Evolutionary conservation across 176 grass and related monocot genomes (phyloP).

Genomic region (Musa troglodytarum): DNA sequence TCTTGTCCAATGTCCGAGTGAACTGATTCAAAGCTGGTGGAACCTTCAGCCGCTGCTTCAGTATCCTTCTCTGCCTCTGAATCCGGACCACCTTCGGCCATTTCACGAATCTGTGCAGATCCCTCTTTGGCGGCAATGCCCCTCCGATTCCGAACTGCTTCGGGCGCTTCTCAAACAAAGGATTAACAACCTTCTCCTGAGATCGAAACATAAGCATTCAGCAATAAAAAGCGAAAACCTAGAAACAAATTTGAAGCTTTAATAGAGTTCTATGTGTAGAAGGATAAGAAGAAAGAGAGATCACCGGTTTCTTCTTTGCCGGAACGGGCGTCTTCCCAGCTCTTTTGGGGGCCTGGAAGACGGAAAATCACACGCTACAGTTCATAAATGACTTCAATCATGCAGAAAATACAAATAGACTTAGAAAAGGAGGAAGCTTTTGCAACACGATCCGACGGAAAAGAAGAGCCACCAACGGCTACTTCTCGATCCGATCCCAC

Average conservation of each 20-base stretch:
- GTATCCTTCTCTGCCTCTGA: conserved; percentile 4
- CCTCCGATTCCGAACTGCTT: conserved; percentile 12
- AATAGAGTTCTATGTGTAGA: too few relatives aligned
- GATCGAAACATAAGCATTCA: background rate
- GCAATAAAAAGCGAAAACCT: background rate
- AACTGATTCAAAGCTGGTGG: conserved; percentile 6
- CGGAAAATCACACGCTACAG: background rate
- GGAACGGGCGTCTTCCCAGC: background rate
- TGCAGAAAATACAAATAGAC: background rate
- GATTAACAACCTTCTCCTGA: conserved; percentile 13
- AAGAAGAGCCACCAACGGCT: too few relatives aligned
- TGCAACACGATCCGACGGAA: background rate
- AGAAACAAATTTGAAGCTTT: background rate
- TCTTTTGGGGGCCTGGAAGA: background rate
- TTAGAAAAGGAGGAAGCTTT: background rate
- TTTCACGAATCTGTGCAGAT: conserved; percentile 5
- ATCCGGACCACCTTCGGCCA: conserved; percentile 12
- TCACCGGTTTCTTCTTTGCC: conserved; percentile 4
- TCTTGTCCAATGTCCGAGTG: conserved; percentile 6
- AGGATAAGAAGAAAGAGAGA: too few relatives aligned
- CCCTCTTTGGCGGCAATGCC: conserved; percentile 5
- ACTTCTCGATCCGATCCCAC: too few relatives aligned
- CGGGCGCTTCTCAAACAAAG: conserved; percentile 9
- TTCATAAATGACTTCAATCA: too few relatives aligned
- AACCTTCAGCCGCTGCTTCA: conserved; percentile 9